A percentile compares a stretch with the other conserved stretches of the same genome.
phyloP scores from a whole-genome alignment of 192 early-diverging fungal genomes.

The Linnemannia zychae region DNA sequence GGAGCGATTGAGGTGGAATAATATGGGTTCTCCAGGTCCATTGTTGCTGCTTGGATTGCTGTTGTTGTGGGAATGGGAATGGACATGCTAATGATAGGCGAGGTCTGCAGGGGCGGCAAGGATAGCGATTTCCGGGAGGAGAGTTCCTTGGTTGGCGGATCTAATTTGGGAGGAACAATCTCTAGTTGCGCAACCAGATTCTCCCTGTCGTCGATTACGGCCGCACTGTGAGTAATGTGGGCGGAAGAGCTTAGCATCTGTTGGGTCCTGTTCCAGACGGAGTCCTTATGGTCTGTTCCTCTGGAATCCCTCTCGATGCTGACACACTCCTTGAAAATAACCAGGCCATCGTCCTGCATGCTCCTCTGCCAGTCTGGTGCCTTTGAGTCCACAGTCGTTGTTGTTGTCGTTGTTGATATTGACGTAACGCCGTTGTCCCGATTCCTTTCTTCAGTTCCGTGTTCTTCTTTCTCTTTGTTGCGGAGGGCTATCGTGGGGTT shows the following conservation, averaged over 20 bases:
- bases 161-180: conserved; percentile 5
- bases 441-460: neutral
- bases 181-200: conserved; percentile 22
- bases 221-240: neutral
- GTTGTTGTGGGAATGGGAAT: neutral
- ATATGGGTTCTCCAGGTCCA: neutral
- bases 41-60: neutral
- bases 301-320: neutral
- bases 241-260: neutral
- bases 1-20: conserved; percentile 5
- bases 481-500: neutral
- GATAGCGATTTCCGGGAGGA: conserved; percentile 30
- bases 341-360: neutral
- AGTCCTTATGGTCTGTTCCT: neutral
- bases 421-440: neutral
- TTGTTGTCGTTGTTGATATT: neutral
- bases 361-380: neutral
- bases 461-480: neutral
- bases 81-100: neutral
- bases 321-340: neutral
- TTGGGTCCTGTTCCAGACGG: neutral
- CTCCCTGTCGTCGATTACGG: conserved; percentile 14
- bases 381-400: neutral
- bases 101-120: conserved; percentile 30
- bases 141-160: conserved; percentile 10